Conservation (phyloP, 306 rosid species). For the Casuarina equisetifolia region DNA sequence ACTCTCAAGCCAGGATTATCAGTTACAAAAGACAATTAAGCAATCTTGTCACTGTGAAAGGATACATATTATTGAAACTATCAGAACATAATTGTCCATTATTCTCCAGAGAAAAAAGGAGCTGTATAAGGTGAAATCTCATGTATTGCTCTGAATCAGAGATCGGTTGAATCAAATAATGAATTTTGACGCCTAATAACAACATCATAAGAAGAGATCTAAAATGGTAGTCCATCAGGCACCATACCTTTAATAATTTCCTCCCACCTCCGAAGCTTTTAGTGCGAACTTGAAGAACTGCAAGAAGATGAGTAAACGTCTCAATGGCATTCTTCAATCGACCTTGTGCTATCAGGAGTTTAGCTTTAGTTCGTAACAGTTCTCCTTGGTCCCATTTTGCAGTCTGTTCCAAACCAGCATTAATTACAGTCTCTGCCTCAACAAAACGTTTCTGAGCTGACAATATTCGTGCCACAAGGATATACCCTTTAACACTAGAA, state of each 20-base stretch:
- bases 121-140: too few relatives aligned
- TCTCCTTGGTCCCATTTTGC: constrained; percentile 94
- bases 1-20: not conserved
- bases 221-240: not conserved
- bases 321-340: constrained; percentile 62
- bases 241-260: constrained; percentile 60
- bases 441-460: constrained; percentile 71
- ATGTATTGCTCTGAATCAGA: too few relatives aligned
- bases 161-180: too few relatives aligned
- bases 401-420: constrained; percentile 82
- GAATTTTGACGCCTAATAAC: not conserved
- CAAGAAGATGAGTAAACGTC: constrained; percentile 75
- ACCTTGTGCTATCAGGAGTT: constrained; percentile 77
- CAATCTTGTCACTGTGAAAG: not conserved
- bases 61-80: not conserved
- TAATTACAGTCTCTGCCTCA: constrained; percentile 78
- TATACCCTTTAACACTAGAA: constrained; percentile 47
- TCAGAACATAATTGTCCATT: not conserved
- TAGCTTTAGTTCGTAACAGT: constrained; percentile 78
- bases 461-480: constrained; percentile 73
- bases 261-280: constrained; percentile 51
- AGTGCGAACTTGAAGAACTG: constrained; percentile 74
- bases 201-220: constrained; percentile 1
- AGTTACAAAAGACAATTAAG: not conserved
- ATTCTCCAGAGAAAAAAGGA: too few relatives aligned